Percentiles rank a stretch among this genome's conserved stretches.
Evolutionary conservation across 495 filamentous ascomycete species (phyloP).

Genomic region (Parachaetomium inaequale): DNA sequence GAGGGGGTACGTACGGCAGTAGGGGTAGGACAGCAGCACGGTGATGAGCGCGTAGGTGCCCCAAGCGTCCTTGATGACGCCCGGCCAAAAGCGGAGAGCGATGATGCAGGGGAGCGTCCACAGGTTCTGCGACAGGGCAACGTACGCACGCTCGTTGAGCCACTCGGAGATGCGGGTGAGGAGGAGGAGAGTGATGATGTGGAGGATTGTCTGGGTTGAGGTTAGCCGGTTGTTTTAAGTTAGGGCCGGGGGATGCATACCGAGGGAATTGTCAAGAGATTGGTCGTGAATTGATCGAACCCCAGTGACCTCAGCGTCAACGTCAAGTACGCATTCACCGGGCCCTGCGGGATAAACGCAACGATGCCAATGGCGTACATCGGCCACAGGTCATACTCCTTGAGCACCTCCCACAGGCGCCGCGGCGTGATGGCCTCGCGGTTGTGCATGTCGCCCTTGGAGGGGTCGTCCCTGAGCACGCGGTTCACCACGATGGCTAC

Average conservation of each 20-base stretch:
- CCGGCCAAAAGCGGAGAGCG: constrained; percentile 42
- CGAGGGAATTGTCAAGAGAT: constrained; percentile 63
- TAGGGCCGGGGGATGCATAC: constrained; percentile 15
- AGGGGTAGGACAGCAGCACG: constrained; percentile 55
- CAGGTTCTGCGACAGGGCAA: constrained; percentile 22
- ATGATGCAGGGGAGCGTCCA: constrained; percentile 51
- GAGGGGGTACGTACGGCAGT: constrained; percentile 39
- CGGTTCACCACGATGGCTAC: constrained; percentile 68
- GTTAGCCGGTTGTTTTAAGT: background rate
- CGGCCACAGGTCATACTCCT: constrained; percentile 70
- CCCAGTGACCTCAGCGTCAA: constrained; percentile 56
- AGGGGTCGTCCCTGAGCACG: constrained; percentile 65
- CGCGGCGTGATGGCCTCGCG: constrained; percentile 58
- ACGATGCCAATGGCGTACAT: constrained; percentile 62
- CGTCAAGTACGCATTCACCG: constrained; percentile 58
- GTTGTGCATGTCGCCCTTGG: constrained; percentile 58
- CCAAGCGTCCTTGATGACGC: constrained; percentile 11
- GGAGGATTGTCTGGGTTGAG: constrained; percentile 23
- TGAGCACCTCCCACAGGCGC: constrained; percentile 55
- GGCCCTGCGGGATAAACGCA: constrained; percentile 52
- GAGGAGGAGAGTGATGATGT: constrained; percentile 39
- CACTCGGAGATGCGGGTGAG: constrained; percentile 46
- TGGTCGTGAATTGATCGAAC: constrained; percentile 65
- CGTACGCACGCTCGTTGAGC: constrained; percentile 30
- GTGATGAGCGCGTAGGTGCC: constrained; percentile 35